A percentile compares a stretch with the other conserved stretches of the same genome.
Conservation (phyloP, 176 grass and related monocot species). For the Raddia distichophylla region DNA sequence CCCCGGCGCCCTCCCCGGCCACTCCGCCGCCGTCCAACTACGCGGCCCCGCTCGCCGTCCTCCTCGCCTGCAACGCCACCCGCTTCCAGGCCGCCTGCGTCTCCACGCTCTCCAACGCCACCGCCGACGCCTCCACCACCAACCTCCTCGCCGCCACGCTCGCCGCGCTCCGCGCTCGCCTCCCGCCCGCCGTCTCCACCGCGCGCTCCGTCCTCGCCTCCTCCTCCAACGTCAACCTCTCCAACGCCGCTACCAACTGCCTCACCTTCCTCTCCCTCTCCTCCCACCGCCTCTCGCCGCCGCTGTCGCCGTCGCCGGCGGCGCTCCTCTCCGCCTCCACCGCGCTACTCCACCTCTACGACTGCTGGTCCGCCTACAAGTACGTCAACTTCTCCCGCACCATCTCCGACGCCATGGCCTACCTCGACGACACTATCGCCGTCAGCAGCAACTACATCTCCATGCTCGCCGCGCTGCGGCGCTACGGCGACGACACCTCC, state of each 20-base stretch:
- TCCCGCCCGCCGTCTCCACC: conserved; percentile 61
- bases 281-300: conserved; percentile 58
- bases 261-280: conserved; percentile 70
- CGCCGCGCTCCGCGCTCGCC: conserved; percentile 44
- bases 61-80: conserved; percentile 80
- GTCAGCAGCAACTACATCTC: conserved; percentile 71
- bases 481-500: conserved; percentile 67
- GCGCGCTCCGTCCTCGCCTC: conserved; percentile 60
- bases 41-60: conserved; percentile 44
- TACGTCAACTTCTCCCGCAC: conserved; percentile 73
- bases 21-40: conserved; percentile 24
- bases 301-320: conserved; percentile 32
- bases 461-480: conserved; percentile 74
- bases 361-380: conserved; percentile 96
- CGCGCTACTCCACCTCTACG: conserved; percentile 82
- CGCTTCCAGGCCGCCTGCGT: conserved; percentile 63
- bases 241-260: conserved; percentile 86
- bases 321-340: conserved; percentile 64
- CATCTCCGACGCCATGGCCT: conserved; percentile 87
- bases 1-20: conserved; percentile 7
- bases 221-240: conserved; percentile 70
- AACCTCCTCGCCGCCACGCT: conserved; percentile 53
- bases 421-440: conserved; percentile 54
- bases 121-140: conserved; percentile 44
- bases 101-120: conserved; percentile 55